These are phyloP conservation scores for Porodaedalea pini DNA, from an alignment of 1,284 basidiomycete species.

Conservation along the genomic window DNA sequence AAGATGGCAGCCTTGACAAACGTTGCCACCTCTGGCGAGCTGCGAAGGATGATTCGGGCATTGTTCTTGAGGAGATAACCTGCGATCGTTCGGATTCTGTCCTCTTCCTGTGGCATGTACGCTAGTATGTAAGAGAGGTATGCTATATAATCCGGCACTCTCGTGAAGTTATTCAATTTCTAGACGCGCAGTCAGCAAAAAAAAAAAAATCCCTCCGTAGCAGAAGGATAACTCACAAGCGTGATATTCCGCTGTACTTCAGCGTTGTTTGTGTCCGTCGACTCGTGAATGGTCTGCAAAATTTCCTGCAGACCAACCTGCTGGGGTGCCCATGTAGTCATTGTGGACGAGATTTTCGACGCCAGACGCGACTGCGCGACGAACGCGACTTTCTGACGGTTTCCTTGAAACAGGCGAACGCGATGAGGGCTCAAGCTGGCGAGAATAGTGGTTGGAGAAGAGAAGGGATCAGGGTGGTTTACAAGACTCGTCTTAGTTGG, in stretches of 20 bases:
- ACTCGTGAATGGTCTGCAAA: constrained; percentile 80
- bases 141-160: constrained; percentile 90
- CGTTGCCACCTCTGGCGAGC: constrained; percentile 62
- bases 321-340: constrained; percentile 72
- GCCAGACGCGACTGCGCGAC: constrained; percentile 3
- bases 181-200: constrained; percentile 33
- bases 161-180: constrained; percentile 89
- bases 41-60: constrained; percentile 64
- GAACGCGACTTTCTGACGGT: background rate
- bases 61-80: constrained; percentile 98
- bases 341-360: constrained; percentile 28
- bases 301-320: constrained; percentile 79
- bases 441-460: background rate
- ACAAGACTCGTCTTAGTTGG: background rate
- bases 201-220: constrained; percentile 23
- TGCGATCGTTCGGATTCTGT: constrained; percentile 90
- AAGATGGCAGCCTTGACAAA: constrained; percentile 86
- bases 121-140: constrained; percentile 95
- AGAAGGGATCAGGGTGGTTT: background rate
- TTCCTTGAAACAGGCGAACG: background rate
- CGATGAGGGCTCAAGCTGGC: background rate
- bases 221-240: constrained; percentile 47
- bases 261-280: constrained; percentile 65
- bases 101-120: constrained; percentile 77
- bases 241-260: constrained; percentile 73